Evolutionary conservation across 441 rosid genomes (phyloP), one percentile per base, ranked within the genome.

Genomic region (Euphorbia schlechtendalii): DNA sequence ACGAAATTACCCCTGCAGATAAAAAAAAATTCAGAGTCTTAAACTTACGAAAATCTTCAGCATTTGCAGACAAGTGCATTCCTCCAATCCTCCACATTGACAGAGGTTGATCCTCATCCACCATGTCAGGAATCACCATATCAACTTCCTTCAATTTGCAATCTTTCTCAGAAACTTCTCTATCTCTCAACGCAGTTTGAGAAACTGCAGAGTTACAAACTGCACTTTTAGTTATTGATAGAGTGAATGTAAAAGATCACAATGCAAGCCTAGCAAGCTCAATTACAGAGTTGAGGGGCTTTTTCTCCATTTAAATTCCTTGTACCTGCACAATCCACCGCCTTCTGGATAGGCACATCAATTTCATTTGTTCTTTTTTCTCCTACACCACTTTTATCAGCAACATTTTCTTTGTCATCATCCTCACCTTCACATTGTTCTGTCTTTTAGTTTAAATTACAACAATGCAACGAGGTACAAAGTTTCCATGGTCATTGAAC

Each of bases 81-180:
- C 80, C 86, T 56, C 77, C 82, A 64, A 76, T n/a, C n/a, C n/a
- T 72, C 85, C 78, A 80, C 14, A 71, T 64, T 54, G 90, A 78
- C 63, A 89, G 74, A 64, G 92, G 88, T 72, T 71, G 84, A 74
- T 82, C 85, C 28, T 81, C 86, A 57, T 78, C 93, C n/a, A 52
- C 62, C 32, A 57, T 61, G 46, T 57, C 74, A 68, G 66, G 65
- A 71, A 59, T 53, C 30, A 73, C 70, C 69, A 66, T 55, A 2
- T 71, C 71, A 74, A 56, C 72, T 57, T 71, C 84, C 62, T 68
- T 71, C 41, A 63, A 57, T 13, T 20, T 20, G 71, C 71, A 66
- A 70, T 61, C 70, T 63, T 56, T 61, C 72, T 52, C 70, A 20
- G 71, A 58, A 74, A 66, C 66, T 53, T 70, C 79, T 52, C 71